phyloP scores from a whole-genome alignment of 1,139 yeast genomes.

The Taphrina populina region DNA sequence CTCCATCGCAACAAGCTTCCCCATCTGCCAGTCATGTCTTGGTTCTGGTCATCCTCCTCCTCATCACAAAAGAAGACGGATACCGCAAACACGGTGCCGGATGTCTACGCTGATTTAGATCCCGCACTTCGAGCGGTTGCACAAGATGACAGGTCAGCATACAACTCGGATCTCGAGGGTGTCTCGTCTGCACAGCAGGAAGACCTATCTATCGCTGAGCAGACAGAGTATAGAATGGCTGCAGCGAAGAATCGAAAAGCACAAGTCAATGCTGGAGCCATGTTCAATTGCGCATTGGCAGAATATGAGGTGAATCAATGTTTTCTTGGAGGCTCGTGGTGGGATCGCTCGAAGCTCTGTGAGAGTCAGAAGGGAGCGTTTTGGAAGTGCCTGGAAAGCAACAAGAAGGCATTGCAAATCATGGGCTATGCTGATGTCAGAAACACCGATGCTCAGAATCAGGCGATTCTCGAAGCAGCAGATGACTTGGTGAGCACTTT shows the following conservation, averaged over 20 bases:
- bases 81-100: not conserved
- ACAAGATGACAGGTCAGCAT: too few species aligned
- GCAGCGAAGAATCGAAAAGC: conserved; percentile 20
- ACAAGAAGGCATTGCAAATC: conserved; percentile 13
- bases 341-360: conserved; percentile 29
- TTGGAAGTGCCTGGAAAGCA: conserved; percentile 26
- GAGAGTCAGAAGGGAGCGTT: conserved; percentile 22
- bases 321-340: conserved; percentile 26
- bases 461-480: conserved; percentile 6
- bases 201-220: conserved; percentile 2
- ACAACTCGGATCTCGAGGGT: too few species aligned
- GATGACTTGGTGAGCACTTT: conserved; percentile 12
- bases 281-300: conserved; percentile 30
- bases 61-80: not conserved
- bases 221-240: not conserved
- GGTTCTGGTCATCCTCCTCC: conserved; percentile 27
- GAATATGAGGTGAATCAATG: conserved; percentile 29
- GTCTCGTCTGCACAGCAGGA: not conserved
- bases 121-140: conserved; percentile 25
- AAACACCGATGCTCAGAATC: conserved; percentile 14
- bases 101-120: conserved; percentile 20
- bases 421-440: conserved; percentile 22
- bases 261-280: conserved; percentile 24
- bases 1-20: not conserved
- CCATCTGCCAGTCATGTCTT: conserved; percentile 12